Base-by-base conservation (phyloP, 2,329 filamentous ascomycete species). In the Verticillium dahliae region DNA sequence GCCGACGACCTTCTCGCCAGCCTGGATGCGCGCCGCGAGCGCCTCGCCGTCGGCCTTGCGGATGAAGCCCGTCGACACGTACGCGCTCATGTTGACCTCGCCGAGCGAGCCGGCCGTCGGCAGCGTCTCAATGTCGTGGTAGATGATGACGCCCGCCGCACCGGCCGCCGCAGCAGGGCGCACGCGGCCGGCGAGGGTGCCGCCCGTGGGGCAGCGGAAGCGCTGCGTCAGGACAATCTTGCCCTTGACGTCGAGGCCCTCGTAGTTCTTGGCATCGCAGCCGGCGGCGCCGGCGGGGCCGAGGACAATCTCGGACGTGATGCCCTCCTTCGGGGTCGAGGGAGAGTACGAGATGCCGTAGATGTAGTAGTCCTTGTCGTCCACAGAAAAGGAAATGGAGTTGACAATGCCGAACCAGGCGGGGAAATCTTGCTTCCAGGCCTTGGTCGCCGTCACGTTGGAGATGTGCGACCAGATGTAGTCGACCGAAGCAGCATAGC, bases 401-500 rank as follows among this genome's bases (percentile, higher is more conserved):
- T 45, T 39, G 58, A 65, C 63, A 15, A 65, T 60, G 13, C 64
- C 64, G 34, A 65, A 65, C 14, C 52, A 63, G 3, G 78, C 79
- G 0, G 78, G 74, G 63, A 83, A 82, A 60, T 81, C 75, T 59
- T 82, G 80, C 50, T 76, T 77, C 77, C 79, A 83, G 31, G 71
- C 71, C 31, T 70, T 71, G 7, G 71, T 70, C 34, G 67, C 69
- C 27, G 74, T 64, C 11, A 76, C 72, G n/a, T 77, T 75, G 35
- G 75, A 74, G 7, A 81, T 73, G 37, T 76, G 74, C n/a, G 74
- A 75, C 58, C 77, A 76, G 65, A 84, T 75, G 66, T 80, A 82
- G 58, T 82, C 76, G 34, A 81, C 78, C 0, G 79, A 81, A 6
- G 80, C 79, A 35, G 72, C 74, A 65, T 79, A 82, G 5, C 80